These are phyloP conservation scores for Leccinum subgranulosum DNA, from an alignment of 768 basidiomycete species.

Conservation along the genomic window DNA sequence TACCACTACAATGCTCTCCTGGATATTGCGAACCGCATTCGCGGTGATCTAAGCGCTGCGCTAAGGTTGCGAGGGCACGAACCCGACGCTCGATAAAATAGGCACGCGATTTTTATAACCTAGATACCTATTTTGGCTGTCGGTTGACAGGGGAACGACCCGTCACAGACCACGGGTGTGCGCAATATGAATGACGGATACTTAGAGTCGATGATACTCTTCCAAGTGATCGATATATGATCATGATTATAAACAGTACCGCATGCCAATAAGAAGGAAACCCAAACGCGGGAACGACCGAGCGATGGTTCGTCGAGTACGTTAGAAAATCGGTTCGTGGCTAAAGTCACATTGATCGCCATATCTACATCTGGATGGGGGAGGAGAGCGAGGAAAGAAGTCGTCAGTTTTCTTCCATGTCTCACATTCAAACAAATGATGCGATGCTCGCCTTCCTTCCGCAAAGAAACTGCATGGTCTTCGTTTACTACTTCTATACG, in stretches of 20 bases:
- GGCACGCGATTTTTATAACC: constrained; percentile 13
- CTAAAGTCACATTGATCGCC: constrained; percentile 86
- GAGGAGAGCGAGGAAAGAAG: neutral
- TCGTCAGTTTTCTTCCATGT: constrained; percentile 34
- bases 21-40: constrained; percentile 16
- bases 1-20: constrained; percentile 28
- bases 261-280: constrained; percentile 11
- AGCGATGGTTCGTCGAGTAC: neutral
- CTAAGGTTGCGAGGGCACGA: neutral
- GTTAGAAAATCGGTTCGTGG: constrained; percentile 51
- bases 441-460: constrained; percentile 86
- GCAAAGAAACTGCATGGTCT: constrained; percentile 89
- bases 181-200: constrained; percentile 2
- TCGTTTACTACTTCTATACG: constrained; percentile 79
- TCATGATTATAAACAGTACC: constrained; percentile 10
- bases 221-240: constrained; percentile 12
- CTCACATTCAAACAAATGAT: constrained; percentile 33
- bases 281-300: neutral
- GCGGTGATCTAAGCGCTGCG: constrained; percentile 1
- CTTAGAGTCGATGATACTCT: constrained; percentile 2
- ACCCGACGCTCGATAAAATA: constrained; percentile 9
- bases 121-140: neutral
- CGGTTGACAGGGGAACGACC: constrained; percentile 1
- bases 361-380: constrained; percentile 66
- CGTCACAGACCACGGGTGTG: neutral